Evolutionary conservation across 768 basidiomycete genomes (phyloP).

Genomic region (Tylopilus sp.): DNA sequence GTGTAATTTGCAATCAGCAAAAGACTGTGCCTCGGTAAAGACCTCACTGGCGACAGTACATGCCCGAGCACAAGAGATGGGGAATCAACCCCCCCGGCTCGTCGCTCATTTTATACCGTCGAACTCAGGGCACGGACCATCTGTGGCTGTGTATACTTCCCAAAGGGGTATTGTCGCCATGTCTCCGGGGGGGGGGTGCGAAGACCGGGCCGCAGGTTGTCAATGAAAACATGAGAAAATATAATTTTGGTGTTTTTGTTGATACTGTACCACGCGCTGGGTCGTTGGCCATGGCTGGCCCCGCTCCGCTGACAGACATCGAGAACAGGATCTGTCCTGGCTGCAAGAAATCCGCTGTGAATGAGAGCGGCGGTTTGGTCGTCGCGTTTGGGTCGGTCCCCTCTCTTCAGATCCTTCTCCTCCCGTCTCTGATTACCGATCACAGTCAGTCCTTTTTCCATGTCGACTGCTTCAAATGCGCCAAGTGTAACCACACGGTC

Average conservation of each 20-base stretch:
- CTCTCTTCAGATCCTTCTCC: neutral
- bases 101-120: constrained; percentile 5
- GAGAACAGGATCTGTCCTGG: constrained; percentile 75
- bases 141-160: constrained; percentile 1
- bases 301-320: constrained; percentile 14
- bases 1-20: neutral
- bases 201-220: neutral
- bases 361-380: constrained; percentile 80
- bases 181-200: neutral
- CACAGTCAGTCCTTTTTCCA: constrained; percentile 90
- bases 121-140: constrained; percentile 17
- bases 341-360: constrained; percentile 77
- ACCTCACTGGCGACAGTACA: neutral
- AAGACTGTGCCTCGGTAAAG: neutral
- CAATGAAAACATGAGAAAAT: neutral
- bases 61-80: neutral
- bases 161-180: too few relatives aligned
- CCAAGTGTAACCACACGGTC: constrained; percentile 90
- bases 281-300: constrained; percentile 13
- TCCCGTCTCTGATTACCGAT: neutral
- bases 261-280: neutral
- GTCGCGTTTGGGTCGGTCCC: constrained; percentile 89
- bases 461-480: constrained; percentile 94
- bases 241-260: neutral
- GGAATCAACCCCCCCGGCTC: neutral